A percentile compares a stretch with the other conserved stretches of the same genome.
These are phyloP conservation scores for Penicillium verhagenii DNA, from an alignment of 495 filamentous ascomycete genomes.

Conservation along the genomic window DNA sequence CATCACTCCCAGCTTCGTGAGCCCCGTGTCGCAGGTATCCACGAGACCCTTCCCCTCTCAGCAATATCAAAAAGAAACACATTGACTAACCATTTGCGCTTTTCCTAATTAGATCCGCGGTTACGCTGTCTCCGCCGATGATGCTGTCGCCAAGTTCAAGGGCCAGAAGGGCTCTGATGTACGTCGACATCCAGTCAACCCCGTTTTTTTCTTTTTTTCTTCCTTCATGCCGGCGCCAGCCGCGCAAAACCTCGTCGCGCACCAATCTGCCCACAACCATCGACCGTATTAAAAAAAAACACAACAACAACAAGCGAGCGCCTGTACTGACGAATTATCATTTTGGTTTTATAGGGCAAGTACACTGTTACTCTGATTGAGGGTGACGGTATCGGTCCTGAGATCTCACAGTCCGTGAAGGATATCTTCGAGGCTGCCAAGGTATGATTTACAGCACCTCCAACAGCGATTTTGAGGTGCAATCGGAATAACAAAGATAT, in stretches of 20 bases:
- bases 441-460: constrained; percentile 47
- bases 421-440: constrained; percentile 95
- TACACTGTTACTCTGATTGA: constrained; percentile 96
- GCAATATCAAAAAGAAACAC: neutral
- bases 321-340: constrained; percentile 13
- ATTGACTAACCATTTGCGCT: constrained; percentile 27
- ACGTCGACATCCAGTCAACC: constrained; percentile 28
- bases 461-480: constrained; percentile 2
- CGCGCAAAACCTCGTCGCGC: constrained; percentile 10
- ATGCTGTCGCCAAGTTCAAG: constrained; percentile 88
- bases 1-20: constrained; percentile 46
- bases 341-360: constrained; percentile 63
- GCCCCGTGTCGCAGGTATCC: constrained; percentile 53
- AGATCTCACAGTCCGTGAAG: constrained; percentile 96
- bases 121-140: constrained; percentile 56
- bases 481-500: constrained; percentile 26
- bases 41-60: constrained; percentile 13
- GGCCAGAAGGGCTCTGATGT: constrained; percentile 87
- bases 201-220: constrained; percentile 25
- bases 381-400: constrained; percentile 96
- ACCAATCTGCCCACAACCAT: constrained; percentile 1
- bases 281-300: neutral
- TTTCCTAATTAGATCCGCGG: constrained; percentile 35
- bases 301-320: too few species aligned
- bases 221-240: constrained; percentile 23